A percentile compares a stretch with the other conserved stretches of the same genome.
Evolutionary conservation across 352 stramenopile species (phyloP).

Genomic region (Globisporangium apiculatum): DNA sequence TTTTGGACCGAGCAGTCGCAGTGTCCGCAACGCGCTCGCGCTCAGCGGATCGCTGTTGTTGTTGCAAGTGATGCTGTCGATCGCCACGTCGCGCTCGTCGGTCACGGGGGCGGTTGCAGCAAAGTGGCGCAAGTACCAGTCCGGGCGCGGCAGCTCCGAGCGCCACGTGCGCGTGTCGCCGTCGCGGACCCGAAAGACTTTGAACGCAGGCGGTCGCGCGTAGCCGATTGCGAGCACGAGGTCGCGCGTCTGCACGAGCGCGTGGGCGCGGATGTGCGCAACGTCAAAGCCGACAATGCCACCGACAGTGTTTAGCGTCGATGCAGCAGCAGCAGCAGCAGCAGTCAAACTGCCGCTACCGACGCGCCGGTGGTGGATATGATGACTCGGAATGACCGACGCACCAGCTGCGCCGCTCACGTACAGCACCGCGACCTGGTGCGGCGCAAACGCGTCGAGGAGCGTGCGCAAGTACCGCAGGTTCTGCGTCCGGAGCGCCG

Average conservation of each 20-base stretch:
- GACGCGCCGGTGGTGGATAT: neutral
- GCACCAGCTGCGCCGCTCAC: constrained; percentile 20
- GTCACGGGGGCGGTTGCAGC: constrained; percentile 1
- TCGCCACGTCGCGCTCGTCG: too few species aligned
- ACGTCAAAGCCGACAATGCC: constrained; percentile 76
- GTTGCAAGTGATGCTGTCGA: neutral
- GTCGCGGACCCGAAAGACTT: constrained; percentile 48
- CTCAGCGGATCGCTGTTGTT: constrained; percentile 6
- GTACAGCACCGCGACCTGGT: constrained; percentile 74
- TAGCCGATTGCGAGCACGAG: constrained; percentile 69
- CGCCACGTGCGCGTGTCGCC: constrained; percentile 53
- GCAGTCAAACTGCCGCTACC: constrained; percentile 11
- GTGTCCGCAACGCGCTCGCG: constrained; percentile 33
- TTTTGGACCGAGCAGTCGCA: constrained; percentile 63
- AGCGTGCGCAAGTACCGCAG: constrained; percentile 60
- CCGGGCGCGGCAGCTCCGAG: constrained; percentile 55
- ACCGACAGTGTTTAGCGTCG: constrained; percentile 6
- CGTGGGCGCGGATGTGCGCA: constrained; percentile 65
- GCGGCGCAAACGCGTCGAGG: constrained; percentile 68
- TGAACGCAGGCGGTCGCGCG: constrained; percentile 28
- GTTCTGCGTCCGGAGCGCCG: constrained; percentile 57
- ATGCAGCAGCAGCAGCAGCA: constrained; percentile 8
- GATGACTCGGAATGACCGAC: constrained; percentile 18
- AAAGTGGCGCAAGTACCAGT: constrained; percentile 68
- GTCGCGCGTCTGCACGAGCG: constrained; percentile 59